Evolutionary conservation across 1,284 basidiomycete genomes (phyloP).

Genomic region (Meripilus lineatus): DNA sequence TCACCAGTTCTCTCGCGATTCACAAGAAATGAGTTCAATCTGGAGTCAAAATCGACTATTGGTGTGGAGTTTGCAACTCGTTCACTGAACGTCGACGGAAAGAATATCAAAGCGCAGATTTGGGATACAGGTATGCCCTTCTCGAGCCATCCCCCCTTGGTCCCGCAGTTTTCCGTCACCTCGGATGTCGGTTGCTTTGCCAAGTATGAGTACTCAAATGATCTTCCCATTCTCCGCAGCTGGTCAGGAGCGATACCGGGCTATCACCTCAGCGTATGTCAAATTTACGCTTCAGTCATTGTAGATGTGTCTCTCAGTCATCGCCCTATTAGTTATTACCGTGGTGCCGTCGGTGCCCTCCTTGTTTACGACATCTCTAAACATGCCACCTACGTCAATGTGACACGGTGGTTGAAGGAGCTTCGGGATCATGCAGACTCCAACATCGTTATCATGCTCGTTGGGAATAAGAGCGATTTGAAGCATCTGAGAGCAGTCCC

Average conservation of each 20-base stretch:
- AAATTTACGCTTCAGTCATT: neutral
- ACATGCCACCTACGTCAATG: slow-evolving; percentile 94
- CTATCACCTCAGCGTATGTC: slow-evolving; percentile 93
- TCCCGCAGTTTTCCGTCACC: neutral
- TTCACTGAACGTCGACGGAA: slow-evolving; percentile 91
- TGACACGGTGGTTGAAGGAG: slow-evolving; percentile 98
- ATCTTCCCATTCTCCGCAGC: slow-evolving; percentile 45
- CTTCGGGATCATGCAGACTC: slow-evolving; percentile 91
- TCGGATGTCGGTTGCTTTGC: neutral
- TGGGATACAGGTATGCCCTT: slow-evolving; percentile 92
- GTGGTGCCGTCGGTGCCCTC: slow-evolving; percentile 92
- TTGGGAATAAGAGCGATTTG: slow-evolving; percentile 97
- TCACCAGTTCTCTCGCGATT: slow-evolving; percentile 83
- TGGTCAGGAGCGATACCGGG: slow-evolving; percentile 97
- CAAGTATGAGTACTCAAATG: slow-evolving; percentile 3
- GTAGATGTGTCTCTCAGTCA: slow-evolving; percentile 2
- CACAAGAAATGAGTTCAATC: slow-evolving; percentile 99
- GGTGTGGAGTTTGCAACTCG: slow-evolving; percentile 99
- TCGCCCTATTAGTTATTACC: slow-evolving; percentile 75
- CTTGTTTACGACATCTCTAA: slow-evolving; percentile 95
- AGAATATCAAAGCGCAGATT: slow-evolving; percentile 98
- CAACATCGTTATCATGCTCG: slow-evolving; percentile 94
- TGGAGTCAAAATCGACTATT: slow-evolving; percentile 98
- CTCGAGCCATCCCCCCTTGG: too few species aligned
- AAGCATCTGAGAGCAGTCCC: slow-evolving; percentile 95